Evolutionary conservation across 306 rosid species (phyloP).

Genomic region (Dryas octopetala): DNA sequence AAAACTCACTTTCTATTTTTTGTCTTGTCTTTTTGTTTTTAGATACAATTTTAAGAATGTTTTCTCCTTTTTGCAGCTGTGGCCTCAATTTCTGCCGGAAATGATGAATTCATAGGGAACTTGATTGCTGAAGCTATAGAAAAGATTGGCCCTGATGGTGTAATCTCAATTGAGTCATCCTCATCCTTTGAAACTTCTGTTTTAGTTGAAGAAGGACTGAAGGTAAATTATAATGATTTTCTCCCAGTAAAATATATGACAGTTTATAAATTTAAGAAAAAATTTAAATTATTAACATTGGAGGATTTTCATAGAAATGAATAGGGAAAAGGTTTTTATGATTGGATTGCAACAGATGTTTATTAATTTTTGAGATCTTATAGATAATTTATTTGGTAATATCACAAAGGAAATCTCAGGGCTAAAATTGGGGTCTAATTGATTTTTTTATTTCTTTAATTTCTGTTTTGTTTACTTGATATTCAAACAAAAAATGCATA

Average conservation of each 20-base stretch:
- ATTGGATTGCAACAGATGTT: not conserved
- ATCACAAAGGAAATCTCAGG: not conserved
- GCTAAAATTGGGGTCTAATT: not conserved
- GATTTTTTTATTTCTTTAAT: not conserved
- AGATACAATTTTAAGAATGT: slow-evolving; percentile 2
- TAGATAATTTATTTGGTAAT: not conserved
- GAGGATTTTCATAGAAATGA: not conserved
- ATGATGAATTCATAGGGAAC: slow-evolving; percentile 77
- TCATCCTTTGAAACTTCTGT: slow-evolving; percentile 77
- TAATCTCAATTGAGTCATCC: slow-evolving; percentile 80
- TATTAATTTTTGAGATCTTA: not conserved
- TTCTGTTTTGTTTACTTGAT: not conserved
- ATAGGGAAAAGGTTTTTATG: not conserved
- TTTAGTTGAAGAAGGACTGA: slow-evolving; percentile 90
- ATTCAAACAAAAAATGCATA: too few species aligned
- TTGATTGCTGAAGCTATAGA: slow-evolving; percentile 83
- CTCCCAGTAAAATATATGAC: not conserved
- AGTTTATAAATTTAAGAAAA: not conserved
- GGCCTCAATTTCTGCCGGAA: slow-evolving; percentile 91
- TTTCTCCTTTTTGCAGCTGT: slow-evolving; percentile 58
- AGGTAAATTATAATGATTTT: slow-evolving; percentile 47
- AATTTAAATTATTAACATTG: not conserved
- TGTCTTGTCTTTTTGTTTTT: not conserved
- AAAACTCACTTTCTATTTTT: not conserved
- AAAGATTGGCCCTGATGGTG: slow-evolving; percentile 92